phyloP scores from a whole-genome alignment of 176 grass and related monocot species.

The Oryza coarctata region DNA sequence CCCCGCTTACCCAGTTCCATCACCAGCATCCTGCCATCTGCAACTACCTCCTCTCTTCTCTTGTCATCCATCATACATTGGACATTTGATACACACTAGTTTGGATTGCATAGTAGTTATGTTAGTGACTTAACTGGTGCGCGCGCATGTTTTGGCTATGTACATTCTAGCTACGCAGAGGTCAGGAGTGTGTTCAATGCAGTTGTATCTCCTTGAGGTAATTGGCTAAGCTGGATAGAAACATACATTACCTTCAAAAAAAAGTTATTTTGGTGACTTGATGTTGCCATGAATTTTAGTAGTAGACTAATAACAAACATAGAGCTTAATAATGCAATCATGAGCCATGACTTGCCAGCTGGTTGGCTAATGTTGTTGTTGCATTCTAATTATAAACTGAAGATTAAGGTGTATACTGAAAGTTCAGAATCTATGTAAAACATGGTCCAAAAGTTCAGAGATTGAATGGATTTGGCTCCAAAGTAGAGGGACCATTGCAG shows the following conservation, averaged over 20 bases:
- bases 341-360: not conserved
- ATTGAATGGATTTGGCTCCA: conserved; percentile 17
- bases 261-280: not conserved
- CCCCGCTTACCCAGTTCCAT: not conserved
- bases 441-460: not conserved
- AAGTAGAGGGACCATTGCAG: not conserved
- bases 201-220: too few relatives aligned
- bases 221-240: too few relatives aligned
- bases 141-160: too few relatives aligned
- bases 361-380: not conserved
- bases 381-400: not conserved
- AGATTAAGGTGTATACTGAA: not conserved
- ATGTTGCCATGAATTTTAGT: not conserved
- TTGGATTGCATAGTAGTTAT: not conserved
- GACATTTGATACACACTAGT: not conserved
- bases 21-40: conserved; percentile 41
- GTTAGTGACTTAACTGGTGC: too few relatives aligned
- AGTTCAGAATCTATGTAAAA: not conserved
- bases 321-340: not conserved
- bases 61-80: conserved; percentile 20
- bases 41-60: conserved; percentile 10
- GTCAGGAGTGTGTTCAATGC: too few relatives aligned
- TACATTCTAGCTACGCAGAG: too few relatives aligned
- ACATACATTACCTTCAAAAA: too few relatives aligned
- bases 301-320: not conserved